Evolutionary conservation across 805 yeast genomes (phyloP), one percentile per base, ranked within the genome.

Genomic region (Ogataea nakhonphanomensis): DNA sequence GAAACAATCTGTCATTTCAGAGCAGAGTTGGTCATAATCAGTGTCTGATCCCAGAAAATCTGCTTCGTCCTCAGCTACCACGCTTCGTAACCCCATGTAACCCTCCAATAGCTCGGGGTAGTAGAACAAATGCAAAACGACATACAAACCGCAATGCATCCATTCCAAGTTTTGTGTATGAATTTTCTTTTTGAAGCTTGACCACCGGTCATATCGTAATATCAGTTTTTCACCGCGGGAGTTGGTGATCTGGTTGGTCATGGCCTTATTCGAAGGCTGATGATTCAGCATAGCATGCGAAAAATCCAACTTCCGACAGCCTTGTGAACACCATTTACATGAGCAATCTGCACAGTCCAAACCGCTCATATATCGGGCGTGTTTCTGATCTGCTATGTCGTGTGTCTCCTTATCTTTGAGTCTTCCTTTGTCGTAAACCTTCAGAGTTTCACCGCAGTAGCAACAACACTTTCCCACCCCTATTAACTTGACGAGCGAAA

Each of bases 381-480:
- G 57, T 36, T 55, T 59, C 31, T 54, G 55, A 20, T 50, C 53
- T 2, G 42, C 27, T 4, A 53, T 13, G n/a, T 40, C 42, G 4
- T 45, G 24, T 8, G 28, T 26, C 8, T 41, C 46, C 24, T 46
- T 47, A 23, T 51, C 52, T 27, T 51, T 55, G 43, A 58, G 46
- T 8, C 58, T 35, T 4, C 66, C 64, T 28, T 49, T 46, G 43
- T 61, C 63, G 30, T 58, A 57, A 5, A 53, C 53, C 41, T 61
- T 61, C 31, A 61, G 39, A 5, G 59, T 62, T 9, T 51, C 56
- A 2, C 66, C 65, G 41, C 66, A 61, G 26, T 45, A 51, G 26
- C 59, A 51, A 37, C 66, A 61, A 25, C 61, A 55, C 43, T 58
- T 61, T 1, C 66, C 66, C 3, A 51, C 41, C 20, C 51, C 51